phyloP scores from a whole-genome alignment of 2,329 filamentous ascomycete species.

The Tolypocladium ovalisporum region DNA sequence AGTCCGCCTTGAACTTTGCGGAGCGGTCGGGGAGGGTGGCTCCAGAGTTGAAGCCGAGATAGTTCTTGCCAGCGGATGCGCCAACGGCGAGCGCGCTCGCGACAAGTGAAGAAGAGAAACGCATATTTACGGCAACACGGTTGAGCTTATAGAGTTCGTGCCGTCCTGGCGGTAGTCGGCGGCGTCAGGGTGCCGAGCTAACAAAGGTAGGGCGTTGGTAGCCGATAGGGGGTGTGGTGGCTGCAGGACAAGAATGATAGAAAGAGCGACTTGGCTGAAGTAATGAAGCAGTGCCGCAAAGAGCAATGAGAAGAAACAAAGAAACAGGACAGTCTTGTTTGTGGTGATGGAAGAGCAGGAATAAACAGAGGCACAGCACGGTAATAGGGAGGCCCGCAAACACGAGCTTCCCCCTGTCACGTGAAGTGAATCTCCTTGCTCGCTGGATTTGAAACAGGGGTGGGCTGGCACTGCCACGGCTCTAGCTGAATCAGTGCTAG shows the following conservation, averaged over 20 bases:
- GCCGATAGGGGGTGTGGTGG: neutral
- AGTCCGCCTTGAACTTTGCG: conserved; percentile 42
- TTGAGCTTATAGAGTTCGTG: neutral
- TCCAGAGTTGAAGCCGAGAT: conserved; percentile 44
- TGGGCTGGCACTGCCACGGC: neutral
- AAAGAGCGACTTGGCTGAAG: neutral
- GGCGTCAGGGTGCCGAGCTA: neutral
- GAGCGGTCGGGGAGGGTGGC: conserved; percentile 32
- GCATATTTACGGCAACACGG: conserved; percentile 21
- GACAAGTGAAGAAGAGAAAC: conserved; percentile 24
- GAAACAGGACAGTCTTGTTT: neutral
- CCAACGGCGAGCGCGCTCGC: conserved; percentile 27
- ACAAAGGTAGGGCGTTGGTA: neutral
- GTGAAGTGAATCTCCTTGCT: neutral
- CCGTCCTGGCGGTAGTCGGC: neutral
- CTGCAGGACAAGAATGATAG: neutral
- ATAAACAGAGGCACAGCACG: neutral
- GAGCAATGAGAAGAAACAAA: neutral
- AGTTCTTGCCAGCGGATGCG: conserved; percentile 31
- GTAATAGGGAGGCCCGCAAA: neutral
- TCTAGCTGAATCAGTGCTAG: neutral
- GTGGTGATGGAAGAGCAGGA: neutral
- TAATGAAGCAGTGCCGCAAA: neutral
- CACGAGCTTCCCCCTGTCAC: neutral
- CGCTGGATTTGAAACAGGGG: neutral